Evolutionary conservation across 306 rosid genomes (phyloP), one percentile per base, ranked within the genome.

Genomic region (Prunus padus): DNA sequence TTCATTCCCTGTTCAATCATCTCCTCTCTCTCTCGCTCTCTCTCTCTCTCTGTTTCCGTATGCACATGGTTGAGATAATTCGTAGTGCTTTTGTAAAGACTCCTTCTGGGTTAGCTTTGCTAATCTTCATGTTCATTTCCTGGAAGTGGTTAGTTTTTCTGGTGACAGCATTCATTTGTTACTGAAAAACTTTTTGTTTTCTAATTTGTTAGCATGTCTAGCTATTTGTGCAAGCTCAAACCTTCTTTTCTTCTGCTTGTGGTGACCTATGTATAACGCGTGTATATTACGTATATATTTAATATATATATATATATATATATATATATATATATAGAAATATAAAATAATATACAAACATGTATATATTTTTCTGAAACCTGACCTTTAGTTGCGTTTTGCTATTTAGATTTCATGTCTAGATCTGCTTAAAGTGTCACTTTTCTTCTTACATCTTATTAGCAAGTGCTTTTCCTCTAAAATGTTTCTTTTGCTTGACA

Each of bases 401-500:
- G 31, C 19, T 59, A 11, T 62, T 31, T 57, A 61, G 44, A 45
- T 72, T 22, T 54, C 47, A 61, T 26, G 37, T 13, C 73, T 56
- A 3, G 65, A 45, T 54, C 67, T 67, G 22, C 70, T 25, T 54
- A 55, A 61, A 46, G 16, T 49, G 23, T 78, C 30, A 61, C 11
- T 30, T n/a, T 22, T 44, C 14, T 65, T 47, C 47, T 73, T 44
- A 11, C 23, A 10, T 57, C 12, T 72, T 40, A 15, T 72, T 59
- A 23, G 23, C 25, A 25, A 11, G 50, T 37, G 40, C 23, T 22
- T 42, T 65, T 65, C 55, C 47, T 46, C 4, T 28, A 19, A 50
- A 13, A 46, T 46, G 19, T 67, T 40, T 75, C 78, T 61, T 67
- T 61, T 55, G 33, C 74, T 83, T 80, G 81, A 76, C 97, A 95